Percentiles rank a stretch among this genome's conserved stretches.
phyloP scores from a whole-genome alignment of 768 basidiomycete species.

The Leccinum variicolor region DNA sequence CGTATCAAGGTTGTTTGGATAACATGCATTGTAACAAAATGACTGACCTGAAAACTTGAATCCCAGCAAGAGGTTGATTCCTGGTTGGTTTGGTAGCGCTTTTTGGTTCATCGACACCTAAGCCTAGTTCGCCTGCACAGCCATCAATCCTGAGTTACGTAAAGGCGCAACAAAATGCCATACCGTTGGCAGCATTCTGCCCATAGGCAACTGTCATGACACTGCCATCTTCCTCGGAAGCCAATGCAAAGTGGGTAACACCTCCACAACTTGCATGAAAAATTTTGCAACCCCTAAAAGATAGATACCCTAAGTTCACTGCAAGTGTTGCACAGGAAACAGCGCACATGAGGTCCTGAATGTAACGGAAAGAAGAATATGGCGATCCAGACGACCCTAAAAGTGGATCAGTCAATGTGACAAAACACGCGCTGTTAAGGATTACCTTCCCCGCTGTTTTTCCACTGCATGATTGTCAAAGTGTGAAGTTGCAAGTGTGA shows the following conservation, averaged over 20 bases:
- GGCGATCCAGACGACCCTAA: conserved; percentile 88
- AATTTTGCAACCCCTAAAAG: conserved; percentile 73
- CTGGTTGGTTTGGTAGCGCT: conserved; percentile 81
- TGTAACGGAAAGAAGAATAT: conserved; percentile 80
- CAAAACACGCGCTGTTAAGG: neutral
- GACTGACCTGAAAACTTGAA: conserved; percentile 68
- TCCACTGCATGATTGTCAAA: conserved; percentile 60
- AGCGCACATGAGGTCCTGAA: conserved; percentile 80
- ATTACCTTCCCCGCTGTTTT: conserved; percentile 88
- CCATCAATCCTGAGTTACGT: neutral
- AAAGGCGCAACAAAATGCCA: neutral
- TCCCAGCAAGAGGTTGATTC: conserved; percentile 65
- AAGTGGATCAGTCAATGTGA: conserved; percentile 6
- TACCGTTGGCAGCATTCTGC: conserved; percentile 83
- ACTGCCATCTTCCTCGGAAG: conserved; percentile 69
- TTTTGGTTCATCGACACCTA: conserved; percentile 79
- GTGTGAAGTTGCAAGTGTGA: neutral
- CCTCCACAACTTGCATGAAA: conserved; percentile 71
- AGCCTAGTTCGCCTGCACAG: conserved; percentile 68
- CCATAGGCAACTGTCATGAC: conserved; percentile 86
- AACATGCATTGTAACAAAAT: conserved; percentile 32
- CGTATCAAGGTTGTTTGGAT: neutral
- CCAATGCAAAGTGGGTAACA: conserved; percentile 82
- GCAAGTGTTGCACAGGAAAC: neutral
- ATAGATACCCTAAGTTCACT: neutral